Evolutionary conservation across 2,329 filamentous ascomycete species (phyloP).

Genomic region (Huntiella omanensis): DNA sequence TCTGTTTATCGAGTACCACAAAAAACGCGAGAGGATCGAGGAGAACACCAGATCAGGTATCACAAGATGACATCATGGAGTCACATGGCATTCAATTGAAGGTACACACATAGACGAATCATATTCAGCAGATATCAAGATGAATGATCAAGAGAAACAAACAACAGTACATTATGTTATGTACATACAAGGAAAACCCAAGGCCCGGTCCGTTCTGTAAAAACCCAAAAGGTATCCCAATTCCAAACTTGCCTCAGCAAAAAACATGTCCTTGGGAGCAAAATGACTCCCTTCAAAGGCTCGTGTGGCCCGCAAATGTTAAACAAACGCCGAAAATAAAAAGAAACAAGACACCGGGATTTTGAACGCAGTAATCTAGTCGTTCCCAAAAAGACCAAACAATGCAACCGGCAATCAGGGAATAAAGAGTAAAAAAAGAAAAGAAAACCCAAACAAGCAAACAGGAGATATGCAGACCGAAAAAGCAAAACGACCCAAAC

Average conservation of each 20-base stretch:
- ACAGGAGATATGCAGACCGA: neutral
- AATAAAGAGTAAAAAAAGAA: neutral
- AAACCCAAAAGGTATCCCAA: neutral
- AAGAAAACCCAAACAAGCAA: neutral
- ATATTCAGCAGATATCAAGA: too few species aligned
- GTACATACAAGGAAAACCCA: neutral
- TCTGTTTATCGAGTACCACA: too few species aligned
- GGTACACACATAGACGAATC: too few species aligned
- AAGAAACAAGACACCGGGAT: neutral
- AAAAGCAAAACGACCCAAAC: neutral
- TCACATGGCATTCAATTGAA: too few species aligned
- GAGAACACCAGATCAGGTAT: too few species aligned
- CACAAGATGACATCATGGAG: too few species aligned
- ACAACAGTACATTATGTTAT: too few species aligned
- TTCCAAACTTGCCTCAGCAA: neutral
- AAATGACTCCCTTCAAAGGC: too few species aligned
- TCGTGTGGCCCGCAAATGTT: too few species aligned
- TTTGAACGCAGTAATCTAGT: neutral
- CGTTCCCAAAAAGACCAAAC: conserved; percentile 1
- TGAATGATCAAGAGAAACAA: too few species aligned
- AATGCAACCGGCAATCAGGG: neutral
- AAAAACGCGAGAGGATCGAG: too few species aligned
- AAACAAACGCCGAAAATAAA: neutral
- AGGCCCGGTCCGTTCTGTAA: neutral
- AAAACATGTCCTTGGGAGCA: neutral